Conservation (phyloP, 345 rosid species). For the Citrus cavaleriei region DNA sequence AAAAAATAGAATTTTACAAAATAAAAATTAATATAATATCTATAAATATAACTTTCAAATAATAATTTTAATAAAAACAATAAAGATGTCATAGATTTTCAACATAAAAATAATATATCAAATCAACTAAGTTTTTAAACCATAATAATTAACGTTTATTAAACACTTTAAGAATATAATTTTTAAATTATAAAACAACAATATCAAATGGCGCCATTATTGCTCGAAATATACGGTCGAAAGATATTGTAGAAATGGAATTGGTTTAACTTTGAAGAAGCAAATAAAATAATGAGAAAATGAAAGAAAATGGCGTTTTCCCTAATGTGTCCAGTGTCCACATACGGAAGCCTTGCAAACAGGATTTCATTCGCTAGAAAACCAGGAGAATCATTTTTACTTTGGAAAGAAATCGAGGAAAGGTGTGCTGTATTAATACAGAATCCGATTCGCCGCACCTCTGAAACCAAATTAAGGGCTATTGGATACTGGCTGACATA, state of each 20-base stretch:
- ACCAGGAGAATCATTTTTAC: slow-evolving; percentile 75
- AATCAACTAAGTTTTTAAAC: too few species aligned
- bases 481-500: slow-evolving; percentile 75
- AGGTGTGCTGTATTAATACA: slow-evolving; percentile 35
- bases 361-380: slow-evolving; percentile 84
- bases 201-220: neutral
- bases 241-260: slow-evolving; percentile 66
- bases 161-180: accelerated
- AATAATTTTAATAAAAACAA: too few species aligned
- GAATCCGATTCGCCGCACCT: slow-evolving; percentile 37
- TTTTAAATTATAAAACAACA: too few species aligned
- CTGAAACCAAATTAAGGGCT: slow-evolving; percentile 70
- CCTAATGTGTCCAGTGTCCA: slow-evolving; percentile 53
- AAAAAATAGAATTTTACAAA: too few species aligned
- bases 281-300: slow-evolving; percentile 43
- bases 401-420: slow-evolving; percentile 85
- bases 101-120: too few species aligned
- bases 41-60: too few species aligned
- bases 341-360: slow-evolving; percentile 85
- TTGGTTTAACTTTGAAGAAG: slow-evolving; percentile 81
- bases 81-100: too few species aligned
- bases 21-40: too few species aligned
- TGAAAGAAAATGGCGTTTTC: slow-evolving; percentile 63
- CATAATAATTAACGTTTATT: too few species aligned
- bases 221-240: slow-evolving; percentile 88